A percentile compares a stretch with the other conserved stretches of the same genome.
phyloP scores from a whole-genome alignment of 176 grass and related monocot species.

The Hyparrhenia diplandra region DNA sequence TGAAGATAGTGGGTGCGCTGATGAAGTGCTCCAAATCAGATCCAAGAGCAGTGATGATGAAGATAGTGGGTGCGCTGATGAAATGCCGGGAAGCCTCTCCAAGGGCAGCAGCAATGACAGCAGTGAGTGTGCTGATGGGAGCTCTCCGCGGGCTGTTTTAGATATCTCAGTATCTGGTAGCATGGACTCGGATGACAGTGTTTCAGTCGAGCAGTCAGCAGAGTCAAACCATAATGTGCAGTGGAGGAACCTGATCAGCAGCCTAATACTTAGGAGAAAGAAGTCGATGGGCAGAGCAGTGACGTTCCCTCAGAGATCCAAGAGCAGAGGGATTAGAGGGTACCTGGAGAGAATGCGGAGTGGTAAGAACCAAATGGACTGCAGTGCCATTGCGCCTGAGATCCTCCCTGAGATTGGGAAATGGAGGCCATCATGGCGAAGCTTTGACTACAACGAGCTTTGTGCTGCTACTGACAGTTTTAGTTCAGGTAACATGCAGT shows the following conservation, averaged over 20 bases:
- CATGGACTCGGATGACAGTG: conserved; percentile 46
- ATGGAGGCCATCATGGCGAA: conserved; percentile 90
- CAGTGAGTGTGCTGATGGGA: conserved; percentile 32
- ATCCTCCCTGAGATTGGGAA: conserved; percentile 61
- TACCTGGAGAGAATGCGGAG: conserved; percentile 59
- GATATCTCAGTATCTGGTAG: conserved; percentile 47
- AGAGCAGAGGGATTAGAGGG: conserved; percentile 41
- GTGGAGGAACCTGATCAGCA: conserved; percentile 71
- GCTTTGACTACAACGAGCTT: conserved; percentile 80
- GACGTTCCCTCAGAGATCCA: conserved; percentile 63
- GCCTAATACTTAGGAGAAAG: conserved; percentile 71
- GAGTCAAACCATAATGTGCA: conserved; percentile 47
- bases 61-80: conserved; percentile 13
- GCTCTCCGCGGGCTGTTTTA: conserved; percentile 53
- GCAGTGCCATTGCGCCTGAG: conserved; percentile 43
- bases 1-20: no score
- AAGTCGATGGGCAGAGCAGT: conserved; percentile 59
- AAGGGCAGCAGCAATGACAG: conserved; percentile 9
- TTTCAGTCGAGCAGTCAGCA: conserved; percentile 43
- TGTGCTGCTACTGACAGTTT: conserved; percentile 73
- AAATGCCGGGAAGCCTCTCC: conserved; percentile 19
- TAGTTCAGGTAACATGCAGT: conserved; percentile 60
- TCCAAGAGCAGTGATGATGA: conserved; percentile 4
- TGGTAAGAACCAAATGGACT: conserved; percentile 51
- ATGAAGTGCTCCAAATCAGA: conserved; percentile 25